These are phyloP conservation scores for Aethionema arabicum DNA, from an alignment of 345 rosid genomes.

Conservation along the genomic window DNA sequence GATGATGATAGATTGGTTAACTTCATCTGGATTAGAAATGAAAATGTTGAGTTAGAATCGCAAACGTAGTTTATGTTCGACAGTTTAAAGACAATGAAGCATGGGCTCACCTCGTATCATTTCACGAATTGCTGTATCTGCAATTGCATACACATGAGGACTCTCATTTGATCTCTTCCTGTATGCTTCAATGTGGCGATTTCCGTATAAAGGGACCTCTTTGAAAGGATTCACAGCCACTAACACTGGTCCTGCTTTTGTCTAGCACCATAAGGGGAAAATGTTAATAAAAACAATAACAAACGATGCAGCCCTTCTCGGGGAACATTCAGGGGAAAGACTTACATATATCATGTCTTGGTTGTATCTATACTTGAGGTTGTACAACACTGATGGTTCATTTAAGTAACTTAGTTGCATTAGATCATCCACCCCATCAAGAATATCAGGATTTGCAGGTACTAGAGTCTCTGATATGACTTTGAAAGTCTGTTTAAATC, in stretches of 20 bases:
- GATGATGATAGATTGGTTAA: slow-evolving; percentile 96
- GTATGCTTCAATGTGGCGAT: slow-evolving; percentile 75
- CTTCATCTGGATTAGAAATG: slow-evolving; percentile 76
- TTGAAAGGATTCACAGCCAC: slow-evolving; percentile 96
- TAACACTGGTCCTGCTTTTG: slow-evolving; percentile 98
- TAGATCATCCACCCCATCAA: slow-evolving; percentile 96
- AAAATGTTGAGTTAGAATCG: slow-evolving; percentile 33
- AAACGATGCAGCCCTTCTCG: not conserved
- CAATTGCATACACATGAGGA: slow-evolving; percentile 95
- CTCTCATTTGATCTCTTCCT: slow-evolving; percentile 68
- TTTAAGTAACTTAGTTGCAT: slow-evolving; percentile 98
- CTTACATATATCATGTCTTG: slow-evolving; percentile 94
- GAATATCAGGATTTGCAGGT: slow-evolving; percentile 95
- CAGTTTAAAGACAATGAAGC: slow-evolving; percentile 12
- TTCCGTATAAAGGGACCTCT: slow-evolving; percentile 85
- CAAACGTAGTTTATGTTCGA: not conserved
- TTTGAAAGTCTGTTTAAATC: slow-evolving; percentile 52
- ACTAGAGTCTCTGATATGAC: slow-evolving; percentile 70
- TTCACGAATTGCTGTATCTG: slow-evolving; percentile 96
- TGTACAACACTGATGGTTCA: slow-evolving; percentile 93
- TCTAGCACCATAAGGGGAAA: slow-evolving; percentile 47
- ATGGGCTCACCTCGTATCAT: slow-evolving; percentile 80
- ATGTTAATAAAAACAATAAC: slow-evolving; percentile 19
- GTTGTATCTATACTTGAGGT: slow-evolving; percentile 84
- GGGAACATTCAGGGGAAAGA: slow-evolving; percentile 26